Conservation (phyloP, 129 eudicot genomes). For the Helianthus tuberosus region DNA sequence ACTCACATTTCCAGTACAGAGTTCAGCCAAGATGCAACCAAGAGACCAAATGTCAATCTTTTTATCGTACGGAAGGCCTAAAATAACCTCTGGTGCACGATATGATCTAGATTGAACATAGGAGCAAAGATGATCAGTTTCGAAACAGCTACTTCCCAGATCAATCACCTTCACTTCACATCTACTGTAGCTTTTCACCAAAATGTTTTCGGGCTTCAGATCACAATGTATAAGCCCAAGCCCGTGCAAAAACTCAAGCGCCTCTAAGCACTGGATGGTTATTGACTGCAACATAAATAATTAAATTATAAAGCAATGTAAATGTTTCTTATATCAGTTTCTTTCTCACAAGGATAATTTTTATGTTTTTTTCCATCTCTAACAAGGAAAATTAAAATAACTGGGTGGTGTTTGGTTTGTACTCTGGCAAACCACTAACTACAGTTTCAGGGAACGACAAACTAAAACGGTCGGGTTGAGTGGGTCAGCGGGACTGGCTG, state of each 20-base stretch:
- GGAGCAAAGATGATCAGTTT: constrained; percentile 97
- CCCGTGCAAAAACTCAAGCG: constrained; percentile 90
- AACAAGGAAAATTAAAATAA: not conserved
- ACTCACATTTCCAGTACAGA: constrained; percentile 98
- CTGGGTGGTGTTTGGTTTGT: constrained; percentile 2
- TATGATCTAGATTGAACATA: constrained; percentile 98
- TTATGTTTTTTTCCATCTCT: constrained; percentile 1
- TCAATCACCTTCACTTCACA: constrained; percentile 99
- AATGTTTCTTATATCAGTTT: not conserved
- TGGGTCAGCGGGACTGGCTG: no score
- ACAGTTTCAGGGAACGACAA: no score
- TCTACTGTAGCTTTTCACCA: constrained; percentile 98
- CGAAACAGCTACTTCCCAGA: constrained; percentile 98
- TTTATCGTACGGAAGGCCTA: constrained; percentile 90
- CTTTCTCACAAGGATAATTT: not conserved
- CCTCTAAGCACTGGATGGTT: constrained; percentile 96
- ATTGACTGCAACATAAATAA: constrained; percentile 72
- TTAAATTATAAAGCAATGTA: constrained; percentile 16
- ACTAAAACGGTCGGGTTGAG: no score
- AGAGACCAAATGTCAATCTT: constrained; percentile 99
- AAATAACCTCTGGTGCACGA: constrained; percentile 97
- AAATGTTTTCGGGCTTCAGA: constrained; percentile 96
- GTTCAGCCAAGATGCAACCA: constrained; percentile 99
- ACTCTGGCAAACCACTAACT: not conserved
- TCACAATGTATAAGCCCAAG: constrained; percentile 98